These are phyloP conservation scores for Fusarium sp. DNA, from an alignment of 2,329 filamentous ascomycete genomes.

Conservation along the genomic window DNA sequence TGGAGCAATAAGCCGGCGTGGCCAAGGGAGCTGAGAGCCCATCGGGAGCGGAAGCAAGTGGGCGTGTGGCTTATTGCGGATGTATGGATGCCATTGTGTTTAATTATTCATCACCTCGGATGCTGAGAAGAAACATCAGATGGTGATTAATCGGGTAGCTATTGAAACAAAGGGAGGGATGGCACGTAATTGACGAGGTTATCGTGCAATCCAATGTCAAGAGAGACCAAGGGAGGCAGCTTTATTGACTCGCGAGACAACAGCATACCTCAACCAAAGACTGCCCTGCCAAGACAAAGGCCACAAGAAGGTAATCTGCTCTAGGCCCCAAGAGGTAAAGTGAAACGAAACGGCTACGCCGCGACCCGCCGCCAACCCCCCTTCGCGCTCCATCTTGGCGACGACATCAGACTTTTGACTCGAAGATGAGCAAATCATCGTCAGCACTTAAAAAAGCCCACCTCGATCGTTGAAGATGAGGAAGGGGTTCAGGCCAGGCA, in stretches of 20 bases:
- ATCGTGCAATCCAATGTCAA: neutral
- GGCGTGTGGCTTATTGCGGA: conserved; percentile 4
- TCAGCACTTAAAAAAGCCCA: neutral
- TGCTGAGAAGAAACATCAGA: neutral
- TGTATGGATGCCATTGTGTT: neutral
- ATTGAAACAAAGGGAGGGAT: conserved; percentile 18
- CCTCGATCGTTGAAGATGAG: neutral
- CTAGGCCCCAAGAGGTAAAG: conserved; percentile 33
- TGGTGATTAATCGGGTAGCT: conserved; percentile 11
- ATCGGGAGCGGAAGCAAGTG: neutral
- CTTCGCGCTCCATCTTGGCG: conserved; percentile 13
- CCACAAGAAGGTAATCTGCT: conserved; percentile 39
- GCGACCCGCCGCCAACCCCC: conserved; percentile 26
- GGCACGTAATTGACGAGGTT: neutral
- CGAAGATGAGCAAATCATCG: neutral
- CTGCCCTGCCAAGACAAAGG: conserved; percentile 26
- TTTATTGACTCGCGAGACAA: conserved; percentile 1
- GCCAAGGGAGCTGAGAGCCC: neutral
- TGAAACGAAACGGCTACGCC: conserved; percentile 44
- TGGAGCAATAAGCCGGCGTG: conserved; percentile 2
- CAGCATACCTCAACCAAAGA: conserved; percentile 3
- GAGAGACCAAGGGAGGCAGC: conserved; percentile 7
- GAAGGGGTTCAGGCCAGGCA: neutral
- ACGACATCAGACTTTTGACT: neutral
- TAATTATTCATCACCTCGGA: neutral